Evolutionary conservation across 164 flowering plant species (phyloP).

Genomic region (Echeveria elegans): DNA sequence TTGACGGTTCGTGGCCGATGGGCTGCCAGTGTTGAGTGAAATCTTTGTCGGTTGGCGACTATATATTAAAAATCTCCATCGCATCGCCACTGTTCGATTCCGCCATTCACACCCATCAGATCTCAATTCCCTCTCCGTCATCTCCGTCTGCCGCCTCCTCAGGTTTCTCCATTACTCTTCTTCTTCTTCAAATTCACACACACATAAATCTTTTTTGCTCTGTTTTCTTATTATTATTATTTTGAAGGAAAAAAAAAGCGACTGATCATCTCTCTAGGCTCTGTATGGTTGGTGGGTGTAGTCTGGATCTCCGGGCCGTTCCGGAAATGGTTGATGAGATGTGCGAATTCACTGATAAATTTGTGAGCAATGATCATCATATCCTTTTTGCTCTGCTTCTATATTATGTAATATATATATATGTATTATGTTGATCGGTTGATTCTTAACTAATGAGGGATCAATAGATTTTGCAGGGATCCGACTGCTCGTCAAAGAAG

Average conservation of each 20-base stretch:
- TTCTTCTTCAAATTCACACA: too few species aligned
- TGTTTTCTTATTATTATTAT: too few species aligned
- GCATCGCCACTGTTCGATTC: not conserved
- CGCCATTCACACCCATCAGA: not conserved
- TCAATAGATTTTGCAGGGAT: not conserved
- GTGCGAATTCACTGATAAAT: conserved; percentile 1
- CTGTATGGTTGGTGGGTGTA: not conserved
- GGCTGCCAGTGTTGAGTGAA: not conserved
- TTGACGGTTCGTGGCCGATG: conserved; percentile 5
- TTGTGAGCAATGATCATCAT: conserved; percentile 11
- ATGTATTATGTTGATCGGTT: not conserved
- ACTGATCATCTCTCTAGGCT: not conserved
- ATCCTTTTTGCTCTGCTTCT: not conserved
- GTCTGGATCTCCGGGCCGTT: not conserved
- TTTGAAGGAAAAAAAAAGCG: not conserved
- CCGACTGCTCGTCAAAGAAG: not conserved
- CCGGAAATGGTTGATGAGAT: not conserved
- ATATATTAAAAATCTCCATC: not conserved
- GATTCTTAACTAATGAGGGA: not conserved
- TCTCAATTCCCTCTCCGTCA: not conserved
- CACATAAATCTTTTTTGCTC: not conserved
- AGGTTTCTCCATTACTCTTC: not conserved
- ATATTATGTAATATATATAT: not conserved
- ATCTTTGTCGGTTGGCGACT: conserved; percentile 6
- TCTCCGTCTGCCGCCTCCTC: not conserved